Conservation (phyloP, 139 green algal species). For the Chlamydomonas asymmetrica region DNA sequence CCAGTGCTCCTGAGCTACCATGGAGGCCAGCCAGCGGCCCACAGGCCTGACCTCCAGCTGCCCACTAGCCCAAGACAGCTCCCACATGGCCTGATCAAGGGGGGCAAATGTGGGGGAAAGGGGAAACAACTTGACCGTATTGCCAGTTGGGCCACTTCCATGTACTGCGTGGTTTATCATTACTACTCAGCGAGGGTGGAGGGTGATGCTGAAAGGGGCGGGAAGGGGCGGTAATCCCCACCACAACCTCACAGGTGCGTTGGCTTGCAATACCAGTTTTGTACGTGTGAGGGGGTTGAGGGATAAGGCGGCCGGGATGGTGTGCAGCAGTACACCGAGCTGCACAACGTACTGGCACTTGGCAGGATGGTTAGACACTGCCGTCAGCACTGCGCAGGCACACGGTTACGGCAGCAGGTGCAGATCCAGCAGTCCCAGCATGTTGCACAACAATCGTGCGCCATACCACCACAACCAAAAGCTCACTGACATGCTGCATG, state of each 20-base stretch:
- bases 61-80: slow-evolving; percentile 14
- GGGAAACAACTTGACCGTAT: not conserved
- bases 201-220: not conserved
- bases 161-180: not conserved
- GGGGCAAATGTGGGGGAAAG: not conserved
- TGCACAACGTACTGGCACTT: too few species aligned
- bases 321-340: too few species aligned
- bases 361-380: too few species aligned
- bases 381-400: too few species aligned
- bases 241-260: not conserved
- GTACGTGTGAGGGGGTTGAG: too few species aligned
- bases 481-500: too few species aligned
- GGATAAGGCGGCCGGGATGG: too few species aligned
- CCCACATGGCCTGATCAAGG: slow-evolving; percentile 19
- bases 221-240: not conserved
- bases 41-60: slow-evolving; percentile 12
- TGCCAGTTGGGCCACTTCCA: not conserved
- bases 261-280: too few species aligned
- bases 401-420: too few species aligned
- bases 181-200: not conserved
- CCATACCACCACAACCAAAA: too few species aligned
- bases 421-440: too few species aligned
- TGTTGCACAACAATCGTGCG: too few species aligned
- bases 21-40: slow-evolving; percentile 26
- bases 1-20: slow-evolving; percentile 17